Evolutionary conservation across 495 filamentous ascomycete species (phyloP).

Genomic region (Lindgomyces ingoldianus): DNA sequence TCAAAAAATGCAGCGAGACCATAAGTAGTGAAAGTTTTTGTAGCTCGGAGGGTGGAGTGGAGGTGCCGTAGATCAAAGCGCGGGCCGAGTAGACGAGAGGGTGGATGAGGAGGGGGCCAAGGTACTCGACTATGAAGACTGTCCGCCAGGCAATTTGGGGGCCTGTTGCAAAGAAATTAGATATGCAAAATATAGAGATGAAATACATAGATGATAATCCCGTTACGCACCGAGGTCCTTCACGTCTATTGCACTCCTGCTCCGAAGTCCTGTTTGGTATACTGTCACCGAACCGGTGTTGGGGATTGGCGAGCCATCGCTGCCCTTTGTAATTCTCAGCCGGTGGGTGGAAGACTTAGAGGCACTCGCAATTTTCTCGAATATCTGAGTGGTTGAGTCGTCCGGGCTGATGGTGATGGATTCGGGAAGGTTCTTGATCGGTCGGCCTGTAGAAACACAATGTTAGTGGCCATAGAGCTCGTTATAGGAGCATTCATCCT

Average conservation of each 20-base stretch:
- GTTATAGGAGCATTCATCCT: neutral
- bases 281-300: conserved; percentile 65
- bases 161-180: conserved; percentile 53
- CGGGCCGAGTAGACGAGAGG: conserved; percentile 69
- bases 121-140: conserved; percentile 92
- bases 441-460: conserved; percentile 42
- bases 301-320: conserved; percentile 68
- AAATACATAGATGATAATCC: conserved; percentile 1
- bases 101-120: conserved; percentile 92
- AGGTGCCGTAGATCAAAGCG: conserved; percentile 68
- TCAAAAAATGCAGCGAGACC: conserved; percentile 81
- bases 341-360: conserved; percentile 61
- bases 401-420: conserved; percentile 36
- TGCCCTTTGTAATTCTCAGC: conserved; percentile 68
- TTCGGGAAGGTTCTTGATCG: conserved; percentile 44
- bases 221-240: conserved; percentile 82
- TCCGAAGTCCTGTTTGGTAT: conserved; percentile 63
- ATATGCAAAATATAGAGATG: neutral
- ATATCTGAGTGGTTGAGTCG: conserved; percentile 49
- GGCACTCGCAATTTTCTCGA: conserved; percentile 56
- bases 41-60: conserved; percentile 58
- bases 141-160: conserved; percentile 91
- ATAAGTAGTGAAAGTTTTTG: conserved; percentile 73
- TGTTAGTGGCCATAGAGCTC: neutral
- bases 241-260: conserved; percentile 74